phyloP scores from a whole-genome alignment of 179 eudicot genomes.

The Spergularia azorica region DNA sequence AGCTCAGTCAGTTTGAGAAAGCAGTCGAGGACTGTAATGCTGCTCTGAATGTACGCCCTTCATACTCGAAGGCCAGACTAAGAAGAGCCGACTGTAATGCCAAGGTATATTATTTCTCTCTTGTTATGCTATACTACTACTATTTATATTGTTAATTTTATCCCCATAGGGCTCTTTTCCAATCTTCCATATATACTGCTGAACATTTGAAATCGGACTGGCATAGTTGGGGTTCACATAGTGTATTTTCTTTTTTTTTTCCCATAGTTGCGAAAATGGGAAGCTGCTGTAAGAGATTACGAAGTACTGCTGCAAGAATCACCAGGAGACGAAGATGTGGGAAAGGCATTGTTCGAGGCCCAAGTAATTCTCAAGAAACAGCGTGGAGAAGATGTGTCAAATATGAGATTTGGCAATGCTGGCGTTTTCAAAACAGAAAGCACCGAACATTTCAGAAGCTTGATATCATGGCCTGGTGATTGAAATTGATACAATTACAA shows the following conservation, averaged over 20 bases:
- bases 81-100: slow-evolving; percentile 46
- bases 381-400: slow-evolving; percentile 36
- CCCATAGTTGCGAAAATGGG: slow-evolving; percentile 66
- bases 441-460: slow-evolving; percentile 45
- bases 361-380: slow-evolving; percentile 43
- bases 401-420: slow-evolving; percentile 26
- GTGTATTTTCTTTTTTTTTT: background rate
- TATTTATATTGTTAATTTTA: background rate
- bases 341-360: slow-evolving; percentile 52
- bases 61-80: slow-evolving; percentile 46
- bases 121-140: background rate
- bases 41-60: slow-evolving; percentile 45
- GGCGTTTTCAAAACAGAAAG: slow-evolving; percentile 40
- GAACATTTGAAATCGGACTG: background rate
- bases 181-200: background rate
- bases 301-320: slow-evolving; percentile 57
- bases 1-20: slow-evolving; percentile 41
- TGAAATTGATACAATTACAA: background rate
- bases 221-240: background rate
- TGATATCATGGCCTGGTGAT: slow-evolving; percentile 53
- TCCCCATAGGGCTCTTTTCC: background rate
- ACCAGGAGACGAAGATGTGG: slow-evolving; percentile 64
- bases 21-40: slow-evolving; percentile 47
- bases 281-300: slow-evolving; percentile 61
- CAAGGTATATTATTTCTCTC: slow-evolving; percentile 28